Conservation (phyloP, 2,329 filamentous ascomycete species). For the Orbilia blumenaviensis region DNA sequence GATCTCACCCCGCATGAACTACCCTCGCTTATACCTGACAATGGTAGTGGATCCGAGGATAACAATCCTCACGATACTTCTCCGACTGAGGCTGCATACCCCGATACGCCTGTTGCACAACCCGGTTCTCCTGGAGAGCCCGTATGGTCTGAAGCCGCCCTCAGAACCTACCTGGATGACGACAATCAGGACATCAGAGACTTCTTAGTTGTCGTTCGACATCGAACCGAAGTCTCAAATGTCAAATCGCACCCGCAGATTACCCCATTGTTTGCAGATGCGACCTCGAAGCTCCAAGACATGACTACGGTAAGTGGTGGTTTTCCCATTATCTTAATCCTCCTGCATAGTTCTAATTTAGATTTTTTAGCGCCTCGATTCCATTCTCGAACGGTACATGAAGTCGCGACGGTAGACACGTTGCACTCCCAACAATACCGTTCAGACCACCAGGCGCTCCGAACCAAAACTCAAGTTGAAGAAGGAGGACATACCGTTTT, state of each 20-base stretch:
- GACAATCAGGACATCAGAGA: slow-evolving; percentile 84
- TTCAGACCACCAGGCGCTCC: neutral
- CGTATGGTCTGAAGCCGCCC: slow-evolving; percentile 84
- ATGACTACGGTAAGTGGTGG: slow-evolving; percentile 74
- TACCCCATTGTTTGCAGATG: slow-evolving; percentile 81
- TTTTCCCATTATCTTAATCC: neutral
- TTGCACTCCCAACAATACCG: neutral
- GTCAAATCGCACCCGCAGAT: slow-evolving; percentile 86
- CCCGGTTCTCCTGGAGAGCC: slow-evolving; percentile 69
- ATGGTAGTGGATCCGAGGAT: slow-evolving; percentile 54
- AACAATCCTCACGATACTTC: slow-evolving; percentile 53
- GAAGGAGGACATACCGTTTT: neutral
- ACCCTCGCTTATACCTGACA: slow-evolving; percentile 54
- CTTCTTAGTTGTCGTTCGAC: slow-evolving; percentile 88
- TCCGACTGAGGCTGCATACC: slow-evolving; percentile 60
- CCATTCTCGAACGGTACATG: slow-evolving; percentile 49
- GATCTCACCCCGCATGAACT: slow-evolving; percentile 54
- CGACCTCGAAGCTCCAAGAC: slow-evolving; percentile 83
- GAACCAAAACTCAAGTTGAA: neutral
- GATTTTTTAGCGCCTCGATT: slow-evolving; percentile 44
- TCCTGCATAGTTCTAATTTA: neutral
- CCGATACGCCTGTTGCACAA: slow-evolving; percentile 66
- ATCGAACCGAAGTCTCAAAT: slow-evolving; percentile 83
- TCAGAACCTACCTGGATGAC: slow-evolving; percentile 90
- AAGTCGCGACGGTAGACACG: slow-evolving; percentile 51